These are phyloP conservation scores for Baorangia bicolor DNA, from an alignment of 768 basidiomycete species.

Conservation along the genomic window DNA sequence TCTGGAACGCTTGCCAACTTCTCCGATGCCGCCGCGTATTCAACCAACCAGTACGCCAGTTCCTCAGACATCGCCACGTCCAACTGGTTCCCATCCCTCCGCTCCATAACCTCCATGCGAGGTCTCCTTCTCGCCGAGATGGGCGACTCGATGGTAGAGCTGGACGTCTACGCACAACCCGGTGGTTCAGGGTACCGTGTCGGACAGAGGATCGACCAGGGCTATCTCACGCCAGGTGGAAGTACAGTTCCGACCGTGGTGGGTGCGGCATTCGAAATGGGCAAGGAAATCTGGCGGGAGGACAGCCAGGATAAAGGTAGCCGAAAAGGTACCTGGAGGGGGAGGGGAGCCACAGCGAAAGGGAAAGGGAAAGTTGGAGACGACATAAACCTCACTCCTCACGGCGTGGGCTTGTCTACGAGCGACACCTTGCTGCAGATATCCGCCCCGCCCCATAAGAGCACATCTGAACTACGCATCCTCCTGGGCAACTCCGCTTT, in stretches of 20 bases:
- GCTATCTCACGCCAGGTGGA: slow-evolving; percentile 32
- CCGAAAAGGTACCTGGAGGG: slow-evolving; percentile 19
- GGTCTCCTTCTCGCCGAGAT: slow-evolving; percentile 48
- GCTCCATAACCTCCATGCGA: slow-evolving; percentile 42
- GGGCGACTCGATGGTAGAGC: slow-evolving; percentile 47
- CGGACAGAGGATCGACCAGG: slow-evolving; percentile 41
- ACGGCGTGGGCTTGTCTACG: slow-evolving; percentile 38
- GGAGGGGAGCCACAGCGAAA: slow-evolving; percentile 6
- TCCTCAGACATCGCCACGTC: slow-evolving; percentile 3
- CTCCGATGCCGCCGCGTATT: slow-evolving; percentile 24
- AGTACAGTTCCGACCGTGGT: slow-evolving; percentile 16
- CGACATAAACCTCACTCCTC: slow-evolving; percentile 2
- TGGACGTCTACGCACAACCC: slow-evolving; percentile 36
- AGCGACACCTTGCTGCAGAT: slow-evolving; percentile 53
- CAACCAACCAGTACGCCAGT: background rate
- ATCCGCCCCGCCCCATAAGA: slow-evolving; percentile 48
- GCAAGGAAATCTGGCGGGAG: slow-evolving; percentile 25
- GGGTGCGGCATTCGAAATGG: slow-evolving; percentile 14
- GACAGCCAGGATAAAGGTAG: background rate
- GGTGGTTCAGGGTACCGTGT: slow-evolving; percentile 39
- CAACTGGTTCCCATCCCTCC: slow-evolving; percentile 27
- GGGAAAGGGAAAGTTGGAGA: slow-evolving; percentile 6
- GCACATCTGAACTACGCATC: slow-evolving; percentile 55
- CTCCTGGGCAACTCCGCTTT: slow-evolving; percentile 63
- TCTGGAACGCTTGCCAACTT: slow-evolving; percentile 12